A percentile compares a stretch with the other conserved stretches of the same genome.
Conservation (phyloP, 2,329 filamentous ascomycete species). For the Ophiostoma novo-ulmi region DNA sequence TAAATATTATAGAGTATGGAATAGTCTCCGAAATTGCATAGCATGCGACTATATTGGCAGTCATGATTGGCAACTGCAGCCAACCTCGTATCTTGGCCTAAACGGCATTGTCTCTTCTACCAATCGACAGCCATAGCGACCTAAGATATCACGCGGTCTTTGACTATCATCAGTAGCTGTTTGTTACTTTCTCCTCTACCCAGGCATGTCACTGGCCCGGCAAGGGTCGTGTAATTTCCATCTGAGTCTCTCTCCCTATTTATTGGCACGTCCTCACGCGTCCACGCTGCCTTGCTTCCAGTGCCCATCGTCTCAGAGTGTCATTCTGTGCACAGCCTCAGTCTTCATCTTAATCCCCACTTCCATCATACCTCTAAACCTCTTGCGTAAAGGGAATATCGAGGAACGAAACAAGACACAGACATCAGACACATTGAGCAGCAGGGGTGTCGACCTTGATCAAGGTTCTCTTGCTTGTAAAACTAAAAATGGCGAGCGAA, state of each 20-base stretch:
- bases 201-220: no score
- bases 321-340: conserved; percentile 14
- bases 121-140: no score
- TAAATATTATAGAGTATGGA: not conserved
- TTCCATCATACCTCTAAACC: not conserved
- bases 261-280: not conserved
- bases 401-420: not conserved
- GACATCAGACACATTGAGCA: not conserved
- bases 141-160: no score
- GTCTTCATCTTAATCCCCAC: conserved; percentile 10
- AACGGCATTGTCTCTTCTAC: no score
- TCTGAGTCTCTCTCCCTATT: no score
- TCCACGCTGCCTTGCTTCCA: not conserved
- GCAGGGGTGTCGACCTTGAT: not conserved
- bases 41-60: not conserved
- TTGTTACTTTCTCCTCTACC: no score
- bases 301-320: not conserved
- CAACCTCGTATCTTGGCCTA: not conserved
- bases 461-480: not conserved
- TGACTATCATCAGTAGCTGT: no score
- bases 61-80: not conserved
- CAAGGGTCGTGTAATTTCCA: not conserved
- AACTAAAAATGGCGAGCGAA: not conserved
- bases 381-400: not conserved
- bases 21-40: conserved; percentile 4